These are phyloP conservation scores for Penicillium cosmopolitanum DNA, from an alignment of 495 filamentous ascomycete species.

Conservation along the genomic window DNA sequence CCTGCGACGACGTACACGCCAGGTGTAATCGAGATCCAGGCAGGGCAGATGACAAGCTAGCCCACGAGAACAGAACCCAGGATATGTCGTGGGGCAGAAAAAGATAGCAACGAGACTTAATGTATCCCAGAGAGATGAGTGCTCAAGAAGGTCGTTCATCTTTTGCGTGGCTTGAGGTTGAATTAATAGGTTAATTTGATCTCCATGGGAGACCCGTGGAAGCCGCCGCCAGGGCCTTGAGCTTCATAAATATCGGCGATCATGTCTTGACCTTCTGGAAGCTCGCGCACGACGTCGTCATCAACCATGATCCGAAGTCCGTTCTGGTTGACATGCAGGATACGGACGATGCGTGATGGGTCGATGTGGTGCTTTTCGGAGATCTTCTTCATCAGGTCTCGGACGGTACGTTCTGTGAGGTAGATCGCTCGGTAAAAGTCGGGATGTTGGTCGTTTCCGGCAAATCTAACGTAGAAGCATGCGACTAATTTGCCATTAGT, in stretches of 20 bases:
- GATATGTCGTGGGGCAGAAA: not conserved
- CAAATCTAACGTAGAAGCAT: constrained; percentile 81
- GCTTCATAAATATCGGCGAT: constrained; percentile 60
- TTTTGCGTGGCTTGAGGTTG: not conserved
- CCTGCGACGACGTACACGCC: constrained; percentile 10
- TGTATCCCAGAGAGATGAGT: not conserved
- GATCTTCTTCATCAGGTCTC: constrained; percentile 70
- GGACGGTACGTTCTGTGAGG: constrained; percentile 71
- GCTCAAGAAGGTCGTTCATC: not conserved
- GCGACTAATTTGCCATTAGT: constrained; percentile 58
- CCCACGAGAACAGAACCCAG: not conserved
- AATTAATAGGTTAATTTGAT: constrained; percentile 46
- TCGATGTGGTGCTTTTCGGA: constrained; percentile 81
- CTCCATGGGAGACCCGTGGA: constrained; percentile 34
- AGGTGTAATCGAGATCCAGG: constrained; percentile 14
- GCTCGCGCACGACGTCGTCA: constrained; percentile 84
- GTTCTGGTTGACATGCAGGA: constrained; percentile 68
- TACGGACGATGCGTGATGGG: constrained; percentile 65
- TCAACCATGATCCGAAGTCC: constrained; percentile 86
- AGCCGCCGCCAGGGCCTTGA: constrained; percentile 16
- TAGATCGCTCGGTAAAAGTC: constrained; percentile 87
- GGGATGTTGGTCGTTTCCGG: constrained; percentile 52
- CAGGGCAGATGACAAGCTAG: not conserved
- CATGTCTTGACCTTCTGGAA: constrained; percentile 93
- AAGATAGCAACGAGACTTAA: constrained; percentile 1